Base-by-base conservation (phyloP, 148 eudicot genomes). In the Vaccinium myrtillus region DNA sequence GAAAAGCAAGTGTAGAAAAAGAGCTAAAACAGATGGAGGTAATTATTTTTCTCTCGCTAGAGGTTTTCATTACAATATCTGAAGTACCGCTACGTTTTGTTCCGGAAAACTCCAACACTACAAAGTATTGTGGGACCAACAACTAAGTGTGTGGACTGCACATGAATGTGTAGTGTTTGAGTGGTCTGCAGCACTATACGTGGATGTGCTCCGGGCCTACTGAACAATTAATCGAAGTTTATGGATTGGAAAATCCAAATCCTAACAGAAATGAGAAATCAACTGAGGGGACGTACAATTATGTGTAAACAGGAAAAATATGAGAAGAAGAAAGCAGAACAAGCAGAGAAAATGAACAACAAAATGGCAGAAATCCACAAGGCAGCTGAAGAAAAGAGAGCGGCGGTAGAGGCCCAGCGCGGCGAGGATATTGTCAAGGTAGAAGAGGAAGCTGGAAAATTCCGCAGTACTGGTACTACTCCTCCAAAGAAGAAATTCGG, bases 261-360 rank as follows among this genome's bases (percentile, higher is more conserved):
- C 55, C 55, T 51, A 43, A 43, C 46, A 43, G 46, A 43, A 43
- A 51, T 51, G 13, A 27, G 74, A 14, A 69, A 30, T 69, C 74
- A 69, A 27, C 74, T 27, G 18, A 69, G 74, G 39, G 74, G 78
- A 75, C 78, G 46, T 43, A 43, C 0, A 43, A 5, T 36, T 13
- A 21, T 0, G 70, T 58, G 2, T 61, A 32, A 87, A 75, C 90
- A 92, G 98, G 94, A 94, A 84, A 36, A 86, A 69, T 48, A 87
- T 82, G 95, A 94, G 85, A 92, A 86, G 84, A 86, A 90, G 90
- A 94, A 92, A 83, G 98, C 94, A 2, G 87, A 89, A 74, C 88
- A 89, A 70, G 91, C 88, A 71, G 97, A 92, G 56, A 91, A 88
- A 75, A 90, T 91, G 89, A 90, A 88, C 27, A 94, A 93, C 90